Evolutionary conservation across 306 rosid genomes (phyloP).

Genomic region (Vigna radiata): DNA sequence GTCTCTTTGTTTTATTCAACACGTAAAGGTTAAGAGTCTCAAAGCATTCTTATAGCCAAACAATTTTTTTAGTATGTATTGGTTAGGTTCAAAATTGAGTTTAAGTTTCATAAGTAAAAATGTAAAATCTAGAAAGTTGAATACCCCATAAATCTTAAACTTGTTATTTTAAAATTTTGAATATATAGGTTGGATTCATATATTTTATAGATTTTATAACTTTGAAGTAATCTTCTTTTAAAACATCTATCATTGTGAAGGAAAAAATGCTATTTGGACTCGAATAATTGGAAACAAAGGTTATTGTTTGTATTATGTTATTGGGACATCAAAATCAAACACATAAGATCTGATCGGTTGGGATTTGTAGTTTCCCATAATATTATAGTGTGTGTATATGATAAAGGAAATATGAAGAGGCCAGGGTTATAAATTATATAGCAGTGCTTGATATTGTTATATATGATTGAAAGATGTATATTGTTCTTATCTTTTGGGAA

Average conservation of each 20-base stretch:
- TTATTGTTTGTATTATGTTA: not conserved
- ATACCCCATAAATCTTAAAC: no score
- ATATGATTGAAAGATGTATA: not conserved
- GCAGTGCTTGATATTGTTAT: not conserved
- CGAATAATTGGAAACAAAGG: not conserved
- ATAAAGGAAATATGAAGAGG: not conserved
- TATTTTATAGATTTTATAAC: no score
- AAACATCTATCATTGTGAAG: no score
- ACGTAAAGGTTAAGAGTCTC: not conserved
- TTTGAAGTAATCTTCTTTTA: no score
- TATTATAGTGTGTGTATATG: not conserved
- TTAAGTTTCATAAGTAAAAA: no score
- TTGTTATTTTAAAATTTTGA: no score
- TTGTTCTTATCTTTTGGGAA: conserved; percentile 1
- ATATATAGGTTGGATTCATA: no score
- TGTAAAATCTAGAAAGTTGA: no score
- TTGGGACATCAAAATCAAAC: conserved; percentile 8
- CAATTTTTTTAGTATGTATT: no score
- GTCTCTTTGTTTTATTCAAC: not conserved
- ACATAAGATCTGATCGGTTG: not conserved
- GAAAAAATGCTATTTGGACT: not conserved
- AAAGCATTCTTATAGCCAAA: not conserved
- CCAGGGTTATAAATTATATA: not conserved
- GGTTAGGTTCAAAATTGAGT: no score
- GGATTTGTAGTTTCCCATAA: not conserved